Conservation (phyloP, 768 basidiomycete species). For the Tremella fuciformis region DNA sequence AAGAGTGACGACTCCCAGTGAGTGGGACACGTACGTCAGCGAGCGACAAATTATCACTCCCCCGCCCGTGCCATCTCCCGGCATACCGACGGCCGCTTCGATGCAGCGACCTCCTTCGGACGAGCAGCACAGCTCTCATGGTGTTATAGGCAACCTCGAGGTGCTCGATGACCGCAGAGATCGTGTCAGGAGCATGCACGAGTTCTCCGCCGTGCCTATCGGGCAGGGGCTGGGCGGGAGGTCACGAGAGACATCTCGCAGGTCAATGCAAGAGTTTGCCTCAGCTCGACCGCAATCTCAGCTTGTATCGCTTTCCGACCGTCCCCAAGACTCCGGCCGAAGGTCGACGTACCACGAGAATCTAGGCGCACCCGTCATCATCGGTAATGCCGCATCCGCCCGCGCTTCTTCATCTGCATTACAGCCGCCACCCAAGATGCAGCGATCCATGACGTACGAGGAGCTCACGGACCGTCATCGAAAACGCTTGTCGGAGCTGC, state of each 20-base stretch:
- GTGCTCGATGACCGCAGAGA: constrained; percentile 64
- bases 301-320: constrained; percentile 10
- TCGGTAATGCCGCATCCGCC: constrained; percentile 1
- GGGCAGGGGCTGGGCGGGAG: not conserved
- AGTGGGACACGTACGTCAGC: constrained; percentile 82
- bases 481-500: constrained; percentile 75
- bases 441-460: constrained; percentile 69
- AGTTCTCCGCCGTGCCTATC: constrained; percentile 35
- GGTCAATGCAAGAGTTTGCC: constrained; percentile 1
- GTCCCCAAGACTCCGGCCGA: constrained; percentile 5
- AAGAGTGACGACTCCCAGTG: constrained; percentile 34
- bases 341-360: constrained; percentile 16
- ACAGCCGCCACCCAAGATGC: not conserved
- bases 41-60: constrained; percentile 82
- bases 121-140: constrained; percentile 49
- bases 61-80: constrained; percentile 59
- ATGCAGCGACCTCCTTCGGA: constrained; percentile 53
- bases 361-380: constrained; percentile 7
- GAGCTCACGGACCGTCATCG: constrained; percentile 82
- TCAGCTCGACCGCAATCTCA: constrained; percentile 2
- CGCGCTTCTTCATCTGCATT: not conserved
- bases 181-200: constrained; percentile 67
- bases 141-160: constrained; percentile 52
- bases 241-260: constrained; percentile 13
- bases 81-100: constrained; percentile 61